A percentile compares a stretch with the other conserved stretches of the same genome.
Conservation (phyloP, 345 rosid genomes). For the Acer campestre region DNA sequence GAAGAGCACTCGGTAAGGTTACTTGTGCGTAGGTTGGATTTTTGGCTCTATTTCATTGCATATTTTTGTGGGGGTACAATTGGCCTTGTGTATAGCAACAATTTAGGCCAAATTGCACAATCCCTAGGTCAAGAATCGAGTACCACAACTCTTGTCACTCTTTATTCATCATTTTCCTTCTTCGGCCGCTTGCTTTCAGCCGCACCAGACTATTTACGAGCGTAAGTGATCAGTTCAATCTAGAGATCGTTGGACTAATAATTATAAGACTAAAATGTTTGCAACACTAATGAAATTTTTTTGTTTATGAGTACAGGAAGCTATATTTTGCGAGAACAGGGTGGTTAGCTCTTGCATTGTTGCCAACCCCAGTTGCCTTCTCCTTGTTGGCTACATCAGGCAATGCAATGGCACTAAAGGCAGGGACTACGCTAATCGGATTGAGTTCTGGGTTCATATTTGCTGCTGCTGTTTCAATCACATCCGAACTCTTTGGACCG, state of each 20-base stretch:
- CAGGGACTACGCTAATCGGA: constrained; percentile 72
- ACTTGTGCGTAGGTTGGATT: constrained; percentile 74
- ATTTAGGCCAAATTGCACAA: constrained; percentile 92
- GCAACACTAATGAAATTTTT: neutral
- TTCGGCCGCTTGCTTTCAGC: constrained; percentile 96
- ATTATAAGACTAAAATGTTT: neutral
- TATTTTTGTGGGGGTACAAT: constrained; percentile 96
- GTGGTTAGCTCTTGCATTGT: constrained; percentile 76
- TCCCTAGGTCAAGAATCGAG: constrained; percentile 66
- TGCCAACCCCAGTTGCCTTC: constrained; percentile 88
- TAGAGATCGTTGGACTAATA: neutral
- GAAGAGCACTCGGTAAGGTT: constrained; percentile 62
- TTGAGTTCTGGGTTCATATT: constrained; percentile 93
- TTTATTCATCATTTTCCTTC: constrained; percentile 92
- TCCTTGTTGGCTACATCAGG: constrained; percentile 68
- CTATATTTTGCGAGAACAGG: constrained; percentile 92
- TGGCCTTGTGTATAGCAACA: constrained; percentile 95
- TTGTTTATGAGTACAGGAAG: constrained; percentile 47
- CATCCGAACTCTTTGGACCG: constrained; percentile 93
- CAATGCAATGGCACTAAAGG: constrained; percentile 44
- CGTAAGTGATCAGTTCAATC: constrained; percentile 44
- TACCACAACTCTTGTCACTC: constrained; percentile 71
- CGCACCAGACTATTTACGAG: constrained; percentile 79
- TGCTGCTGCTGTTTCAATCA: constrained; percentile 91
- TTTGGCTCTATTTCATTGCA: constrained; percentile 83